Evolutionary conservation across 2,329 filamentous ascomycete genomes (phyloP).

Genomic region (Penicillium italicum): DNA sequence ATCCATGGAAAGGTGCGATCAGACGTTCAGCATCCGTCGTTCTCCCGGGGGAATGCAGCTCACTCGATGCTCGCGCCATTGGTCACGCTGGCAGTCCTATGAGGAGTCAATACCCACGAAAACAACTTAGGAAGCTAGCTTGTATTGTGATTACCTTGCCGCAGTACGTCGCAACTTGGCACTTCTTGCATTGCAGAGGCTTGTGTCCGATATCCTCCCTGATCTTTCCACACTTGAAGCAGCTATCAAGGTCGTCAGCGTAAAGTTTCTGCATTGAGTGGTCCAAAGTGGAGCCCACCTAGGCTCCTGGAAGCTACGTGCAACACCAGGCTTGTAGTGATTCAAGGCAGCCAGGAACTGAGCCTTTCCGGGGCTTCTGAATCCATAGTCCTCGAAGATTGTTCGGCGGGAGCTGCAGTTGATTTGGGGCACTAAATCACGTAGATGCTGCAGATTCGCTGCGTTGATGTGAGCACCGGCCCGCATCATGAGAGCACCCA

Average conservation of each 20-base stretch:
- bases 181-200: background rate
- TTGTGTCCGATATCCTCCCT: background rate
- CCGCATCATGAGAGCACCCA: conserved; percentile 4
- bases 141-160: background rate
- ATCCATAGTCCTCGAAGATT: background rate
- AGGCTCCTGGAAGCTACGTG: background rate
- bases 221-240: conserved; percentile 5
- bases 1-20: background rate
- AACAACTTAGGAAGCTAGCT: too few relatives aligned
- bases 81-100: background rate
- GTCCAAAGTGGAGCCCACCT: background rate
- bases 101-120: background rate
- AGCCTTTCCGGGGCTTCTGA: conserved; percentile 1
- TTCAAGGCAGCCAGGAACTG: conserved; percentile 8
- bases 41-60: background rate
- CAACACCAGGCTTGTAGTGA: background rate
- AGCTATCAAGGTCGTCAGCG: background rate
- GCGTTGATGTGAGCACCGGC: background rate
- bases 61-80: background rate
- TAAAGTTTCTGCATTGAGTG: too few relatives aligned
- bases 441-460: background rate
- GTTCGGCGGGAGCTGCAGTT: background rate
- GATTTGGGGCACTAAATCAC: background rate
- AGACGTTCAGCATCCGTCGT: background rate
- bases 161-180: conserved; percentile 2